phyloP scores from a whole-genome alignment of 2,329 filamentous ascomycete genomes.

The Colletotrichum musae region DNA sequence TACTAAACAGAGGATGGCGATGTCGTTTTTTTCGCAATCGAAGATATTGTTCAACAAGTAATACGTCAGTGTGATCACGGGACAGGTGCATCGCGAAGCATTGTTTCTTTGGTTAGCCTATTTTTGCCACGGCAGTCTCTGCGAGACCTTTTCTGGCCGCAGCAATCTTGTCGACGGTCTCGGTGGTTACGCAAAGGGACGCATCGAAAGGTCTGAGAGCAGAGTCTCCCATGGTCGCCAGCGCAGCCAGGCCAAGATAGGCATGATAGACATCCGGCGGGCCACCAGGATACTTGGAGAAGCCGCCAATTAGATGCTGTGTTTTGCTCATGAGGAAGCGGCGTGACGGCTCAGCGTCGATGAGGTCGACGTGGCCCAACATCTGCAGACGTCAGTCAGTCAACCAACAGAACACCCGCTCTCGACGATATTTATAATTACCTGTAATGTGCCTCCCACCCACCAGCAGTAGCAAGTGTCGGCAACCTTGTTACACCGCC shows the following conservation, averaged over 20 bases:
- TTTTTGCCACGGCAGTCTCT: constrained; percentile 26
- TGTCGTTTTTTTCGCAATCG: constrained; percentile 7
- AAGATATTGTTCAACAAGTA: not conserved
- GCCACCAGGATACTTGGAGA: constrained; percentile 79
- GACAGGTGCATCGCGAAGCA: no score
- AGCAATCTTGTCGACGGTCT: constrained; percentile 66
- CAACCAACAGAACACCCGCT: constrained; percentile 30
- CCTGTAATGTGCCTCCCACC: constrained; percentile 77
- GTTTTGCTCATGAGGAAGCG: constrained; percentile 87
- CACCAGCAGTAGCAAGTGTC: constrained; percentile 99
- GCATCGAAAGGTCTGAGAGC: constrained; percentile 81
- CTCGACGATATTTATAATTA: constrained; percentile 56
- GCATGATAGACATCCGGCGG: constrained; percentile 89
- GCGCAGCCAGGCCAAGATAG: constrained; percentile 86
- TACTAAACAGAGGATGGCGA: constrained; percentile 36
- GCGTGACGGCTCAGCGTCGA: constrained; percentile 74
- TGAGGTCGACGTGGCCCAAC: constrained; percentile 69
- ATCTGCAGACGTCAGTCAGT: constrained; percentile 59
- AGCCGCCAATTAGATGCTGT: constrained; percentile 88
- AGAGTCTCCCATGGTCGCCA: constrained; percentile 80
- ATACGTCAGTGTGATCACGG: not conserved
- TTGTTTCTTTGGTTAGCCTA: not conserved
- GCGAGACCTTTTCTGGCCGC: constrained; percentile 59
- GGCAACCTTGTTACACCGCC: constrained; percentile 89
- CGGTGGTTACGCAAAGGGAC: constrained; percentile 80